Evolutionary conservation across 2,329 filamentous ascomycete genomes (phyloP).

Genomic region (Akanthomyces uredinophilus): DNA sequence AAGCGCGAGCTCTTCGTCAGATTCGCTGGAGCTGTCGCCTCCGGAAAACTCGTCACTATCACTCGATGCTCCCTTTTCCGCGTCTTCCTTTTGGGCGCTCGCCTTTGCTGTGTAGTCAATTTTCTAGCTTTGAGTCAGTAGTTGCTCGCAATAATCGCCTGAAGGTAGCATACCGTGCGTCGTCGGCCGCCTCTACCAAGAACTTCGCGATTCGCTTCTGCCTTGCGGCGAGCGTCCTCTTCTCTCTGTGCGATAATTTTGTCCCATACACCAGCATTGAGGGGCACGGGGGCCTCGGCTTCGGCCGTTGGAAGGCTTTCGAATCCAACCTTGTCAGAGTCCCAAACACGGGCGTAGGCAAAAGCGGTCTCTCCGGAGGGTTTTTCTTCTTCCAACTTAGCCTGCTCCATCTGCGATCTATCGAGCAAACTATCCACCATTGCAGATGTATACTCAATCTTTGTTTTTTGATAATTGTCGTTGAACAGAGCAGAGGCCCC

Average conservation of each 20-base stretch:
- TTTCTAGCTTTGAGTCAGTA: constrained; percentile 20
- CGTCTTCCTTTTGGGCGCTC: background rate
- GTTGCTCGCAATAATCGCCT: background rate
- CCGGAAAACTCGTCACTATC: constrained; percentile 8
- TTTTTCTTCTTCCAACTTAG: constrained; percentile 57
- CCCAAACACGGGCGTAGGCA: constrained; percentile 87
- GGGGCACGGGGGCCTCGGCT: constrained; percentile 46
- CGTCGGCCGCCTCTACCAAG: constrained; percentile 81
- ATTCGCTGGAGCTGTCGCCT: constrained; percentile 2
- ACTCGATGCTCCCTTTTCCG: background rate
- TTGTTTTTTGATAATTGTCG: constrained; percentile 62
- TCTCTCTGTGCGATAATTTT: constrained; percentile 82
- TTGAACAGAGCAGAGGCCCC: constrained; percentile 84
- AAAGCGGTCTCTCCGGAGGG: constrained; percentile 72
- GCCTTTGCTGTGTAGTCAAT: constrained; percentile 28
- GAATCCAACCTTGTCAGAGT: constrained; percentile 67
- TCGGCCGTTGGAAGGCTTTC: constrained; percentile 55
- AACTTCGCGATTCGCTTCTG: constrained; percentile 62
- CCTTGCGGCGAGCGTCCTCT: constrained; percentile 67
- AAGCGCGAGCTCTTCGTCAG: constrained; percentile 19
- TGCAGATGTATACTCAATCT: constrained; percentile 75
- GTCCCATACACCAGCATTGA: constrained; percentile 77
- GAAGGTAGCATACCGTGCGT: constrained; percentile 35
- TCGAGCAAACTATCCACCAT: constrained; percentile 91
- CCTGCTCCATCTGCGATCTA: constrained; percentile 73